Percentiles rank a stretch among this genome's conserved stretches.
Conservation (phyloP, 805 yeast genomes). For the Candida arabinofermentans region DNA sequence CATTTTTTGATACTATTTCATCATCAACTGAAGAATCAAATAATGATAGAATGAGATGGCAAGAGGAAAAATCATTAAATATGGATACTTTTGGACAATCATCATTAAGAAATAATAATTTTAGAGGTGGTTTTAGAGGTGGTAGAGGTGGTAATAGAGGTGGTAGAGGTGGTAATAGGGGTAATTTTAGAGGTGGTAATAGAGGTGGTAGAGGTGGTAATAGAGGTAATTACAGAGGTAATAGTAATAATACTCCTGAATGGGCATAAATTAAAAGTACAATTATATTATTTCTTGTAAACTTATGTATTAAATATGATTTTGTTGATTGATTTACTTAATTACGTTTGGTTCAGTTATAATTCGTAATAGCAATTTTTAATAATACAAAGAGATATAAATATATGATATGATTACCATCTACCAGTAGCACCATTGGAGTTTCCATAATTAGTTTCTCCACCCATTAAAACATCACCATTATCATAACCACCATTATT, state of each 20-base stretch:
- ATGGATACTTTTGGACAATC: constrained; percentile 82
- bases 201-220: constrained; percentile 21
- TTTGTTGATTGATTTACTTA: no score
- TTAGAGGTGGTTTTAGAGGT: constrained; percentile 30
- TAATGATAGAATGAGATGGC: constrained; percentile 52
- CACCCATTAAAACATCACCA: constrained; percentile 17
- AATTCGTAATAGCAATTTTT: not conserved
- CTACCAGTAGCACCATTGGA: constrained; percentile 27
- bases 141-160: constrained; percentile 21
- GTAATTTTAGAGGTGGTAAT: constrained; percentile 12
- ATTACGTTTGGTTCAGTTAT: no score
- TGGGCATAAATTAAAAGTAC: constrained; percentile 20
- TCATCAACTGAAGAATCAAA: constrained; percentile 52
- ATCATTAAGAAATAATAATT: constrained; percentile 37
- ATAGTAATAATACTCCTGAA: constrained; percentile 19
- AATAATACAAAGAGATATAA: not conserved
- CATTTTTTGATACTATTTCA: constrained; percentile 86
- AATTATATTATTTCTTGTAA: not conserved
- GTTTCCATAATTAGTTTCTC: constrained; percentile 26
- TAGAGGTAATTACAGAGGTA: constrained; percentile 1
- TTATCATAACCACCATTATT: constrained; percentile 12
- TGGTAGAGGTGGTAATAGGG: constrained; percentile 13
- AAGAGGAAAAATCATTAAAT: constrained; percentile 68
- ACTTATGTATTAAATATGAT: not conserved
- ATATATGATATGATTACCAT: constrained; percentile 21